Evolutionary conservation across 805 yeast species (phyloP), one percentile per base, ranked within the genome.

Genomic region (Yarrowia keelungensis): DNA sequence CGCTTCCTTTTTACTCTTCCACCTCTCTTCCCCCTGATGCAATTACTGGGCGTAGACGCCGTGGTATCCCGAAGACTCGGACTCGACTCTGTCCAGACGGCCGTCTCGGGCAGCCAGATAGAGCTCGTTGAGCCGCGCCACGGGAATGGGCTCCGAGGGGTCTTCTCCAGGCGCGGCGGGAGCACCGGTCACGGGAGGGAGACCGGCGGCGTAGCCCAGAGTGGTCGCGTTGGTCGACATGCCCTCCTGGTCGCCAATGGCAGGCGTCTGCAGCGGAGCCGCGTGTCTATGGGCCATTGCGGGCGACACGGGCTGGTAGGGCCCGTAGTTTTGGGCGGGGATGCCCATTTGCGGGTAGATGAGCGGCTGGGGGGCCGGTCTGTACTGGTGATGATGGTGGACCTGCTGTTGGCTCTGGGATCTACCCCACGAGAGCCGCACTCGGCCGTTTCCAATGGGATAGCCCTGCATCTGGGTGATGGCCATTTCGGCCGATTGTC

Each of bases 361-460:
- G 51, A 75, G 74, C 46, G 79, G 78, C 56, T 77, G 76, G 32
- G 76, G 75, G 38, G 77, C 75, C 22, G 78, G 74, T 69, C 78
- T 72, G 72, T 77, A 77, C 32, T 77, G 73, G 54, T 76, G 74
- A 49, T 70, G 71, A 65, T 74, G 74, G 70, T 72, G 59, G 47
- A 46, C 42, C 36, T 61, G 53, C 59, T 61, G 53, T 56, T 68
- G 70, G 69, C 71, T 74, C 69, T 78, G 79, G 15, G 90, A 85
- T 72, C 92, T 84, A 39, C 97, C 97, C 97, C 97, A 92, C 66
- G 94, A 88, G 69, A 92, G 83, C 73, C 97, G 83, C 61, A 92
- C 87, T 71, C 94, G 84, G 69, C 91, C 88, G 69, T 91, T 92
- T 64, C 93, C 94, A 73, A 92, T 88, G 45, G 92, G 91, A 76